Base-by-base conservation (phyloP, 2,329 filamentous ascomycete genomes). In the Sporothrix luriei region DNA sequence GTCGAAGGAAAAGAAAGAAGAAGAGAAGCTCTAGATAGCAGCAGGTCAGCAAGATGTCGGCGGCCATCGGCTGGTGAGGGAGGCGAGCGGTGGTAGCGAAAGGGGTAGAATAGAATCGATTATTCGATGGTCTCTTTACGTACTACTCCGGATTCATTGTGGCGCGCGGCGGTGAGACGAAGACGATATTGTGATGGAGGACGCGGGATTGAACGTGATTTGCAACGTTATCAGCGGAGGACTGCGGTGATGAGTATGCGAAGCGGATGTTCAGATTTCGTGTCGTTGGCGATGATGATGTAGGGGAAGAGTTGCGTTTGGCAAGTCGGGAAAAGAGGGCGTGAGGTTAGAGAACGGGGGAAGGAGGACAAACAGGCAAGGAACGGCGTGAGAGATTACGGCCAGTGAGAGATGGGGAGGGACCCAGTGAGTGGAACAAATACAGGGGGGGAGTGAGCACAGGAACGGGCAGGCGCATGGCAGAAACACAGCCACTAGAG, bases 121-220 rank as follows among this genome's bases (percentile, higher is more conserved):
- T 49, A n/a, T n/a, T n/a, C 33, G 33, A 33, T 33, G 1, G 62
- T 52, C 46, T 62, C 33, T n/a, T 67, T 73, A 73, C 75, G 72
- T 89, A 95, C 92, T 87, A 95, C 92, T 95, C 92, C 80, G 92
- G 92, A 87, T 95, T 95, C 92, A 95, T 95, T 79, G 77, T 92
- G 85, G 79, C 78, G 79, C 78, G 71, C 73, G 48, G 70, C 71
- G 73, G 73, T 72, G 71, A 72, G 65, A 48, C 40, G 48, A 51
- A 43, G 57, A 62, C n/a, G 26, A 46, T 2, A 14, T 62, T 16
- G 48, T 14, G 43, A 26, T 54, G 19, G 29, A 19, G 59, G 29
- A 21, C 14, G 19, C 14, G 38, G 24, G 38, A 16, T 64, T 43
- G 46, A 49, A 21, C 7, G 61, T 10, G 38, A 16, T n/a, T 49